Base-by-base conservation (phyloP, 129 eudicot species). In the Helianthus tuberosus region DNA sequence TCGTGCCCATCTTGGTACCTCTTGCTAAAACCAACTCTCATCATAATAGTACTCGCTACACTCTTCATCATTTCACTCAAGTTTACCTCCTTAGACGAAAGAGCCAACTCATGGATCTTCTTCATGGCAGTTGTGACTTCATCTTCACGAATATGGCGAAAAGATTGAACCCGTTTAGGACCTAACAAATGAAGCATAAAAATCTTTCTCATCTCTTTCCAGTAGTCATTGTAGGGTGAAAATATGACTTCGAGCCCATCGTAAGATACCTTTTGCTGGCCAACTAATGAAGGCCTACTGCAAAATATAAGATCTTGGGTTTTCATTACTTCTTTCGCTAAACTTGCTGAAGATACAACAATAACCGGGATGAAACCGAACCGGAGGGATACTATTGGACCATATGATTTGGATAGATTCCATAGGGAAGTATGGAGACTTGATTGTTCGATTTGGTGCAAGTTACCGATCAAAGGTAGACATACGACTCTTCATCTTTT, bases 201-300 rank as follows among this genome's bases (percentile, higher is more conserved):
- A 5, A 75, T 35, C 74, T 75, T 75, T 75, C 80, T 66, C 74
- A 66, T 66, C 49, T 66, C 74, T 46, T 35, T 66, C 74, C 80
- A 75, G 12, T 32, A 39, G 17, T 75, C 49, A 17, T 54, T 75
- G 58, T 25, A 44, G 12, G 74, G 80, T 3, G 74, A 25, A 29
- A 75, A 54, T 41, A 8, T 41, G 43, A 75, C 32, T 9, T 75
- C 80, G 11, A 66, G 47, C 7, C 80, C 59, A 25, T 75, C 43
- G 67, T 75, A 75, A 44, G 73, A 14, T 1, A 76, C 5, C 47
- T 68, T 55, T 52, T 23, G 80, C 44, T 66, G 59, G 67, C 49
- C 74, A 0, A 65, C n/a, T 0, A 55, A 54, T 8, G 67, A 53
- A 17, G 80, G 66, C 66, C 80, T 54, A 11, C 47, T 27, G 66